Base-by-base conservation (phyloP, 345 rosid species). In the Anacardium occidentale region DNA sequence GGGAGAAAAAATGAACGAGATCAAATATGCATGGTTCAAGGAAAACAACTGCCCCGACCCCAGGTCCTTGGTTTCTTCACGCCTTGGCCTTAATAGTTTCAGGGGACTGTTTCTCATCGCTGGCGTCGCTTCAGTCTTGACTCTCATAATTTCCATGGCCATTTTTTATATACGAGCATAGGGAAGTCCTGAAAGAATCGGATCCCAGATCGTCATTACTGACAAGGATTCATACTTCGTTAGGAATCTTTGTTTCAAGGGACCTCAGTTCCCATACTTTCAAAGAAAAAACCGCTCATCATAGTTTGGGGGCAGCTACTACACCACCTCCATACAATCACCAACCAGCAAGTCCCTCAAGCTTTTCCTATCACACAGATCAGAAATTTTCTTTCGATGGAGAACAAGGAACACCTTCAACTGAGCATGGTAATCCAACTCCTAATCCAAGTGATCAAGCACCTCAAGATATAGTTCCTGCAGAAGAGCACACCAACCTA, bases 71-170 rank as follows among this genome's bases (percentile, higher is more conserved):
- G 61, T 69, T 82, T 67, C 85, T 60, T 71, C 77, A 8, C 72
- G 76, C 17, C 84, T 86, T 5, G 81, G 75, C 1, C 34, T 80
- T 10, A 77, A 82, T n/a, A 86, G 89, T 50, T 86, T 86, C 50
- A 24, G 84, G 83, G 59, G 84, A 26, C 42, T 86, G 53, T 83
- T 86, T 66, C 55, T 83, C 12, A 42, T 76, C 50, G 80, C 79
- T 17, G 78, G 77, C 55, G 53, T 68, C 18, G 69, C 78, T 10
- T 75, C 87, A 48, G 0, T 75, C 1, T 11, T 62, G 21, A 69
- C 85, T n/a, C 76, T 83, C 34, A 21, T 73, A 10, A 73, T 75
- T 21, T 81, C 74, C 40, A 64, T 65, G 32, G 17, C 47, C 20
- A 50, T 24, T 54, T 78, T 85, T 57, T 1, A 76, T 44, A n/a